Evolutionary conservation across 148 eudicot genomes (phyloP), one percentile per base, ranked within the genome.

Genomic region (Talinum fruticosum): DNA sequence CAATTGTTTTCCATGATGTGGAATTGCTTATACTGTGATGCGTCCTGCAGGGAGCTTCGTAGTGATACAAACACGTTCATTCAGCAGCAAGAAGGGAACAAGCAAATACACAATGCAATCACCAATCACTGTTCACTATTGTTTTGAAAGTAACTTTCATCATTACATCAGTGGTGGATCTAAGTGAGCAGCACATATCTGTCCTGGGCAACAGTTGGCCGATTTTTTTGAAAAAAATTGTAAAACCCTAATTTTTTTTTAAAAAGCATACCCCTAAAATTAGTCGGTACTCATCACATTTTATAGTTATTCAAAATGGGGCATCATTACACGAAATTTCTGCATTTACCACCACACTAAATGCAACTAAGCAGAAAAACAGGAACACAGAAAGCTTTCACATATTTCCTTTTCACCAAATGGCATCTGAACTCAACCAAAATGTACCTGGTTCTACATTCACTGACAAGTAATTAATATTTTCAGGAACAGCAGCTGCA

Each of bases 401-500:
- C 21, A 15, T 18, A 21, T 2, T 51, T 51, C 57, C 57, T 16
- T 6, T 51, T 59, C 6, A 59, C 1, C 6, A n/a, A 59, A 59
- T n/a, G 8, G 29, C 29, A 23, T 59, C 64, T 8, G 49, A 13
- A 51, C 61, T 35, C 18, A 64, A 47, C 37, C 16, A 66, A 67
- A 45, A 30, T 35, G 44, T 90, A 96, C 99, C 99, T 91, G 96
- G 94, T 66, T 96, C 99, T 37, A 96, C 99, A 87, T 88, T 84
- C 79, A 96, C 86, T 26, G 78, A 79, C 71, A 83, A 87, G 73
- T 83, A 93, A 36, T 88, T 57, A 69, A 89, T 80, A 76, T 94
- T 92, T 75, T 86, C 93, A 61, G 87, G 89, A 80, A 93, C 90
- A 79, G 84, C 74, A 79, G 88, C 59, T 61, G 73, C 74, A 77